Percentiles rank a stretch among this genome's conserved stretches.
phyloP scores from a whole-genome alignment of 148 eudicot genomes.

The Rhododendron kiyosumense region DNA sequence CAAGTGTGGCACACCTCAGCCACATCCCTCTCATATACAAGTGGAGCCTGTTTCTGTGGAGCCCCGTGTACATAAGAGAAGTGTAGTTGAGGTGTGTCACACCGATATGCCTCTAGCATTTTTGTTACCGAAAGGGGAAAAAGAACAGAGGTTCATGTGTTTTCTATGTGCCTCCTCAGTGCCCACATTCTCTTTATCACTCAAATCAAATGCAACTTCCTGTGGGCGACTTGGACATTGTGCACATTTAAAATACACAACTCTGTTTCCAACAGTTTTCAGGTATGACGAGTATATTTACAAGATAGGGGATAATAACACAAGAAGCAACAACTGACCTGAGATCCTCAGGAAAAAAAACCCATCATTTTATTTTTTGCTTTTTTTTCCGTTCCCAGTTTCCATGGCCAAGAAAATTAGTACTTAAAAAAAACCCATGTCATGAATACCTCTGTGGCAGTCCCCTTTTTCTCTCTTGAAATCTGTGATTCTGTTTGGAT shows the following conservation, averaged over 20 bases:
- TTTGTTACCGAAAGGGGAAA: background rate
- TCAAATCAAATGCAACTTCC: conserved; percentile 4
- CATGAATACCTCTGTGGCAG: conserved; percentile 1
- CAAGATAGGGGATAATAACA: background rate
- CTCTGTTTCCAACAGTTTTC: conserved; percentile 11
- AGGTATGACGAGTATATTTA: background rate
- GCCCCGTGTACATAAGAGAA: too few species aligned
- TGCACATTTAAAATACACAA: background rate
- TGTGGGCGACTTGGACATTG: conserved; percentile 13
- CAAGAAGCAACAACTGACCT: conserved; percentile 6
- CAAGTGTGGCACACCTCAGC: too few species aligned
- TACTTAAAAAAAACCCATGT: background rate
- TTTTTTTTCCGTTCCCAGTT: conserved; percentile 14
- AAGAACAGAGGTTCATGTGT: background rate
- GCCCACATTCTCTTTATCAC: background rate
- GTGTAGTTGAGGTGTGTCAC: too few species aligned
- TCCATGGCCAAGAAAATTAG: conserved; percentile 12
- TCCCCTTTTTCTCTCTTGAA: conserved; percentile 35
- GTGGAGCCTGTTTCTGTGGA: too few species aligned
- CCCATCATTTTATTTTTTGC: conserved; percentile 33
- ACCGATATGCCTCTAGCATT: too few species aligned
- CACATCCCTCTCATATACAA: too few species aligned
- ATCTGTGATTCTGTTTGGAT: conserved; percentile 43
- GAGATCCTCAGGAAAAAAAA: conserved; percentile 2
- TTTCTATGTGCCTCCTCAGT: conserved; percentile 4